phyloP scores from a whole-genome alignment of 305 asterid genomes.

The Rubia peregrina region DNA sequence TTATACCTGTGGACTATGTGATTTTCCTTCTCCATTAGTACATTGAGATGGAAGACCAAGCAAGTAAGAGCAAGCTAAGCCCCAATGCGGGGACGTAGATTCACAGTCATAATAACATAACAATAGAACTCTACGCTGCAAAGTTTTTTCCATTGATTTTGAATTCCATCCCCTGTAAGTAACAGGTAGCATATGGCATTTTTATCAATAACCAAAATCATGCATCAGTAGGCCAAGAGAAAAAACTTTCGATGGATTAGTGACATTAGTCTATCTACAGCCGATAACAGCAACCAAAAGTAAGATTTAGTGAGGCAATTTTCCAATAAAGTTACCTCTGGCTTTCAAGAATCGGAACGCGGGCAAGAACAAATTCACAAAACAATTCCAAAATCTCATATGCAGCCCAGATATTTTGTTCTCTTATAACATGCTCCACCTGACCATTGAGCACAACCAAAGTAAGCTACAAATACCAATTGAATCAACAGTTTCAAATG shows the following conservation, averaged over 20 bases:
- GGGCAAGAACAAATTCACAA: slow-evolving; percentile 78
- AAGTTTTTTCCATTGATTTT: too few relatives aligned
- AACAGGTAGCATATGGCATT: background rate
- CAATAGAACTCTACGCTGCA: too few relatives aligned
- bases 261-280: background rate
- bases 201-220: background rate
- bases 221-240: background rate
- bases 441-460: slow-evolving; percentile 18
- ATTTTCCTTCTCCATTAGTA: background rate
- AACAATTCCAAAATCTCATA: slow-evolving; percentile 80
- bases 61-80: background rate
- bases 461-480: background rate
- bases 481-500: background rate
- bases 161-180: too few relatives aligned
- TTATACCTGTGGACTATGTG: background rate
- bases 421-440: slow-evolving; percentile 94
- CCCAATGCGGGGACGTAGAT: background rate
- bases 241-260: background rate
- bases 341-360: slow-evolving; percentile 83
- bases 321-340: slow-evolving; percentile 44
- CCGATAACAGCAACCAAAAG: background rate
- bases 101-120: background rate
- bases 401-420: slow-evolving; percentile 87
- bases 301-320: background rate
- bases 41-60: background rate